Conservation (phyloP, 2,329 filamentous ascomycete genomes). For the Penicillium janthinellum region DNA sequence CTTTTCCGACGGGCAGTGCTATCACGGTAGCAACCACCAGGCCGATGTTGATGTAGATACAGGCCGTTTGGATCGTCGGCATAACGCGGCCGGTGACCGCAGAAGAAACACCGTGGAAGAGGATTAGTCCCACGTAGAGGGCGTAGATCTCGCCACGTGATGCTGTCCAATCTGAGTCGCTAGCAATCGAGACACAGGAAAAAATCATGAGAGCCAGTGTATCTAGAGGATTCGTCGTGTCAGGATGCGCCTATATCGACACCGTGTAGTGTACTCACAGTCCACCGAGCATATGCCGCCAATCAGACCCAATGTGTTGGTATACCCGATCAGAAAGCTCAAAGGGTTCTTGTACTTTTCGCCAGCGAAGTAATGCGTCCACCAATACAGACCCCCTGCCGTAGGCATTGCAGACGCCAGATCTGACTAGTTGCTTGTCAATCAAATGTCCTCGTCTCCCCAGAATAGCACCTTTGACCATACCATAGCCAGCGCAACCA, state of each 20-base stretch:
- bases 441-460: fast-evolving
- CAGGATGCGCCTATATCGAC: no score
- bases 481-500: constrained; percentile 62
- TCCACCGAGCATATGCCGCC: constrained; percentile 65
- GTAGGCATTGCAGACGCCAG: constrained; percentile 61
- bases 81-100: constrained; percentile 58
- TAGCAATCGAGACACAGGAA: constrained; percentile 59
- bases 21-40: constrained; percentile 60
- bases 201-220: constrained; percentile 43
- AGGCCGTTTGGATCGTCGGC: constrained; percentile 60
- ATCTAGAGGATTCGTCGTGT: constrained; percentile 16
- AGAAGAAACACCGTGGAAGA: constrained; percentile 58
- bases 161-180: constrained; percentile 59
- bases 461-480: constrained; percentile 18
- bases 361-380: constrained; percentile 62
- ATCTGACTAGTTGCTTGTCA: constrained; percentile 44
- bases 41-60: constrained; percentile 58
- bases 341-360: constrained; percentile 58
- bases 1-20: constrained; percentile 57
- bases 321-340: constrained; percentile 63
- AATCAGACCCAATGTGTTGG: constrained; percentile 62
- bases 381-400: constrained; percentile 60
- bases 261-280: constrained; percentile 38
- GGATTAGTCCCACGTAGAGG: constrained; percentile 57
- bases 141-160: constrained; percentile 60